Base-by-base conservation (phyloP, 2,329 filamentous ascomycete species). In the Calycina marina region DNA sequence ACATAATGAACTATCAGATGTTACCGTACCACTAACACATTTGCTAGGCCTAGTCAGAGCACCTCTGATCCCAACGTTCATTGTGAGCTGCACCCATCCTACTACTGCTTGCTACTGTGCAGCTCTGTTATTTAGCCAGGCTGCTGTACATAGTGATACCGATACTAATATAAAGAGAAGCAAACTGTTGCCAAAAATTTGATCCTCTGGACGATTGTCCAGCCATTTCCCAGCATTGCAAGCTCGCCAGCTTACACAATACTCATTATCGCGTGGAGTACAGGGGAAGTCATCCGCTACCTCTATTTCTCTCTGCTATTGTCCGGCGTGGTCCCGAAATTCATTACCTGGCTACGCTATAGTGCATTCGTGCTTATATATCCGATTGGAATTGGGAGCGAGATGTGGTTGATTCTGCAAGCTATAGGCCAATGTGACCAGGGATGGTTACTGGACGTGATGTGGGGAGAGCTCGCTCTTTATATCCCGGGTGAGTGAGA, bases 161-260 rank as follows among this genome's bases (percentile, higher is more conserved):
- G n/a, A n/a, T n/a, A n/a, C n/a, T n/a, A n/a, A n/a, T n/a, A n/a
- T n/a, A n/a, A n/a, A n/a, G n/a, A n/a, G n/a, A n/a, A n/a, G n/a
- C 30, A 31, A 31, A 31, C 30, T 14, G 30, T 31, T 6, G 30
- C 30, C 9, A 31, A 31, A 14, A 31, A 31, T 12, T 20, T 31
- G n/a, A 20, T 31, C 18, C 20, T 31, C 14, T 31, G 30, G 30
- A 22, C 17, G 13, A 31, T 31, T 15, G 30, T 31, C 5, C 30
- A 20, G 2, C 30, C 30, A 3, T 31, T 31, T 16, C 18, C 30
- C n/a, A 12, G 8, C 20, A n/a, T n/a, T 2, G 8, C 8, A n/a
- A 8, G n/a, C 8, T 22, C 20, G 2, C 20, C 20, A 8, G 20
- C 20, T 8, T 22, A 22, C 20, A 3, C 20, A 8, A 8, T 22